These are phyloP conservation scores for Plectosphaerella cucumerina DNA, from an alignment of 2,329 filamentous ascomycete species.

Conservation along the genomic window DNA sequence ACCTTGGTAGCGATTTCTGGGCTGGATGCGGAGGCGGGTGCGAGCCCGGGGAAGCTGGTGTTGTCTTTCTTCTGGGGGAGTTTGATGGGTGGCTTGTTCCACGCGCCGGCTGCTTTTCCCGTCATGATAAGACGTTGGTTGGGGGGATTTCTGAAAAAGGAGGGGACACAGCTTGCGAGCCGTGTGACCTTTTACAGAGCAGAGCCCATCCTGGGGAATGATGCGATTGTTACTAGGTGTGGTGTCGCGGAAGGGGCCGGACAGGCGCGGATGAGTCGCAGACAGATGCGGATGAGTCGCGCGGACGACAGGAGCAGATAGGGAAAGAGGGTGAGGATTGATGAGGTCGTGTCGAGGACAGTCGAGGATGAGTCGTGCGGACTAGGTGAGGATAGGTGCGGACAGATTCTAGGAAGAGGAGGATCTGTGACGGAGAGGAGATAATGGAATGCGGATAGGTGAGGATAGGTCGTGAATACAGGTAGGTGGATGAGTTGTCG, in stretches of 20 bases:
- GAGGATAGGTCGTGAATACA: no score
- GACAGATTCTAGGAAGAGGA: constrained; percentile 11
- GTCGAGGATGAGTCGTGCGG: no score
- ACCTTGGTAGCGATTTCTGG: constrained; percentile 34
- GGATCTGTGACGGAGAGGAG: background rate
- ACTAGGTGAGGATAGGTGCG: no score
- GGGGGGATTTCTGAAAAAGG: constrained; percentile 18
- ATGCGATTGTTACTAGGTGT: background rate
- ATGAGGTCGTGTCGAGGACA: no score
- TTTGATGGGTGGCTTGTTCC: constrained; percentile 41
- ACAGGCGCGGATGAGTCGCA: background rate
- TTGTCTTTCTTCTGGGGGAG: constrained; percentile 37
- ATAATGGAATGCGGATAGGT: no score
- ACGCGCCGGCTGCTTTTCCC: constrained; percentile 42
- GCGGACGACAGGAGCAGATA: no score
- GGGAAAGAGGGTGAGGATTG: no score
- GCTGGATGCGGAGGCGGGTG: constrained; percentile 18
- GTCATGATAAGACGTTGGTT: constrained; percentile 41
- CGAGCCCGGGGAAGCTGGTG: constrained; percentile 49
- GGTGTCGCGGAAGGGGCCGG: background rate
- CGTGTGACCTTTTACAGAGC: constrained; percentile 42
- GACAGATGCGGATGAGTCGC: constrained; percentile 7
- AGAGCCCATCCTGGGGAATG: constrained; percentile 34
- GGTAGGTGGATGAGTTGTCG: no score
- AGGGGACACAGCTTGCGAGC: constrained; percentile 46